A percentile compares a stretch with the other conserved stretches of the same genome.
These are phyloP conservation scores for Boehmeria nivea DNA, from an alignment of 306 rosid species.

Conservation along the genomic window DNA sequence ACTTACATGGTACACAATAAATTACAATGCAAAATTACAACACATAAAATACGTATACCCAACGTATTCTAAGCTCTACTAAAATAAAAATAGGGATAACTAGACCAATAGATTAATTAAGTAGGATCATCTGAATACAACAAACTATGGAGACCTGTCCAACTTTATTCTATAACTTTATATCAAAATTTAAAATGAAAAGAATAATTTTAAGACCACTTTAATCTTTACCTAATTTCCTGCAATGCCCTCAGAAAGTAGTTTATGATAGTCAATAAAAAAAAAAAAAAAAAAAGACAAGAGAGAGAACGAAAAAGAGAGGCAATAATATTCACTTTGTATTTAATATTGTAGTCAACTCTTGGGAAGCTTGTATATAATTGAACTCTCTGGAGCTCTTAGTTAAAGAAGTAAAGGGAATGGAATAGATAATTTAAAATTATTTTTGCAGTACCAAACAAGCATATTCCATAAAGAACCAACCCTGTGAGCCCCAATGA, in stretches of 20 bases:
- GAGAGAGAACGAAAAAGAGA: neutral
- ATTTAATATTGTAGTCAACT: conserved; percentile 21
- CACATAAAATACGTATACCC: too few relatives aligned
- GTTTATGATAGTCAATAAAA: too few relatives aligned
- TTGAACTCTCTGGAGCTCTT: neutral
- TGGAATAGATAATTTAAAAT: conserved; percentile 5
- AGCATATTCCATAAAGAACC: conserved; percentile 14
- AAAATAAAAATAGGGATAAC: too few relatives aligned
- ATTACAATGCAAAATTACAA: too few relatives aligned
- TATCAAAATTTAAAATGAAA: too few relatives aligned
- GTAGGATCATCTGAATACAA: neutral
- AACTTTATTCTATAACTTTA: too few relatives aligned
- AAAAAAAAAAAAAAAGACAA: too few relatives aligned
- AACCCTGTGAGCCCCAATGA: neutral
- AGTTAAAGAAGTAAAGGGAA: conserved; percentile 1
- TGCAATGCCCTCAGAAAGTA: too few relatives aligned
- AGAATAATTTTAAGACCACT: neutral
- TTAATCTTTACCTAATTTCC: neutral
- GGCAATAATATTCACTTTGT: neutral
- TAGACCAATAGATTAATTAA: neutral
- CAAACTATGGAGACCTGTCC: too few relatives aligned
- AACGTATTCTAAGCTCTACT: too few relatives aligned
- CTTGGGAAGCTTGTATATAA: neutral
- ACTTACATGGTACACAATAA: too few relatives aligned
- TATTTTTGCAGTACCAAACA: conserved; percentile 2